A percentile compares a stretch with the other conserved stretches of the same genome.
Evolutionary conservation across 495 filamentous ascomycete genomes (phyloP).

Genomic region (Oleoguttula mirabilis): DNA sequence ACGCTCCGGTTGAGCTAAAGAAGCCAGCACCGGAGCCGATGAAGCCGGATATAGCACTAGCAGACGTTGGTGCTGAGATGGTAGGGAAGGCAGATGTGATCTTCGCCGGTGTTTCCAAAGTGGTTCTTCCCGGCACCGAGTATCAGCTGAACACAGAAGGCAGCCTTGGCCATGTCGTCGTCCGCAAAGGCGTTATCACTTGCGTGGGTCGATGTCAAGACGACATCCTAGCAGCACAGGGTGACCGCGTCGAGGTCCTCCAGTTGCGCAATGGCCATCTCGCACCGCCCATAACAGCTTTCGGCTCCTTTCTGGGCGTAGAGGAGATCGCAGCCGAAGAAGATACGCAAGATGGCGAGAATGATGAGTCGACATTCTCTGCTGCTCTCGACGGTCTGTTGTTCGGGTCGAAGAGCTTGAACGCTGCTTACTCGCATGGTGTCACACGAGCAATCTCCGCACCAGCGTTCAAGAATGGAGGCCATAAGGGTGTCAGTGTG

Average conservation of each 20-base stretch:
- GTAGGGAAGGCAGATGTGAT: slow-evolving; percentile 19
- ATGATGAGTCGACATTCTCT: slow-evolving; percentile 27
- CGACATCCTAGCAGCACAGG: slow-evolving; percentile 12
- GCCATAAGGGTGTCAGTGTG: slow-evolving; percentile 37
- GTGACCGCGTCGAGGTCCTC: slow-evolving; percentile 25
- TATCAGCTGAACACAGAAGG: background rate
- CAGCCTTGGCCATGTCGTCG: slow-evolving; percentile 30
- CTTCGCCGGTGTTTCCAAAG: slow-evolving; percentile 15
- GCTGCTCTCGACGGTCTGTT: slow-evolving; percentile 40
- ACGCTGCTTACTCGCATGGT: slow-evolving; percentile 36
- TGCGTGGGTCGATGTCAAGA: slow-evolving; percentile 34
- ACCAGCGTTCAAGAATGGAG: slow-evolving; percentile 29
- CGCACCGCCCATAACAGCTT: slow-evolving; percentile 42
- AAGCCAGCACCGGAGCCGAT: slow-evolving; percentile 28
- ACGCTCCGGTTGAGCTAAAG: slow-evolving; percentile 20
- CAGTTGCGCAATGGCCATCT: slow-evolving; percentile 44
- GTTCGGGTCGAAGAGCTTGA: slow-evolving; percentile 36
- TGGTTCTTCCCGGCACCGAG: slow-evolving; percentile 1
- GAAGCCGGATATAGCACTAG: slow-evolving; percentile 9
- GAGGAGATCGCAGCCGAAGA: slow-evolving; percentile 43
- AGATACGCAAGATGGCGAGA: slow-evolving; percentile 35
- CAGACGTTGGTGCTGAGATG: slow-evolving; percentile 18
- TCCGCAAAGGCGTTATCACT: slow-evolving; percentile 39
- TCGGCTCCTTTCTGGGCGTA: slow-evolving; percentile 42
- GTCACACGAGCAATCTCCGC: slow-evolving; percentile 40